Evolutionary conservation across 1,139 yeast species (phyloP), one percentile per base, ranked within the genome.

Genomic region (Hyphopichia pseudoburtonii): DNA sequence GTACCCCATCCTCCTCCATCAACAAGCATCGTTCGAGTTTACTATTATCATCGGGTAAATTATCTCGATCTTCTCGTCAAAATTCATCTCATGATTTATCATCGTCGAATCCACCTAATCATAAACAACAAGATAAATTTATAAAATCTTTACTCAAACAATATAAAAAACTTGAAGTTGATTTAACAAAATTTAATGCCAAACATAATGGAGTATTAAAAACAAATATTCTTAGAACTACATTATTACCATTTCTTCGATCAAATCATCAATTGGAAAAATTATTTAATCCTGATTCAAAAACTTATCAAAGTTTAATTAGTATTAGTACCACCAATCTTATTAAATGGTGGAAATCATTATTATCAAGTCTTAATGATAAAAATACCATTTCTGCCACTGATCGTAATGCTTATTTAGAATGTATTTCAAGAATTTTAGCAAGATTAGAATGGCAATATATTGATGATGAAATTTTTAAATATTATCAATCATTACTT

Each of bases 341-440:
- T 16, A 57, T 73, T 18, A 73, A 71, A 47, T 85, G 94, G 94
- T 85, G 92, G 92, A 52, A 62, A 8, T 70, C 77, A 16, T 57
- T 82, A n/a, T 56, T 85, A 16, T 56, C 58, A 8, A 66, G 73
- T 7, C 57, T 78, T 37, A 55, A 61, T 36, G 14, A 36, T 17
- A 34, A 7, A 24, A 35, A 31, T 11, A 41, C 21, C 28, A 36
- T 36, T 24, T 38, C 30, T 7, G 43, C 51, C n/a, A 54, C 65
- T 2, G 95, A 87, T 56, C 64, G 83, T 40, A 75, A 82, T 34
- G 89, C 88, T 10, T 85, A 81, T 53, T 63, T 83, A 39, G 96
- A 87, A 54, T 82, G 87, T 36, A 65, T 87, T 3, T 81, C 89
- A 2, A 66, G 90, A 30, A 69, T 87, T 8, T 54, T 85, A 32